Percentiles rank a stretch among this genome's conserved stretches.
Evolutionary conservation across 169 alveolate genomes (phyloP).

Genomic region (Neospora caninum): DNA sequence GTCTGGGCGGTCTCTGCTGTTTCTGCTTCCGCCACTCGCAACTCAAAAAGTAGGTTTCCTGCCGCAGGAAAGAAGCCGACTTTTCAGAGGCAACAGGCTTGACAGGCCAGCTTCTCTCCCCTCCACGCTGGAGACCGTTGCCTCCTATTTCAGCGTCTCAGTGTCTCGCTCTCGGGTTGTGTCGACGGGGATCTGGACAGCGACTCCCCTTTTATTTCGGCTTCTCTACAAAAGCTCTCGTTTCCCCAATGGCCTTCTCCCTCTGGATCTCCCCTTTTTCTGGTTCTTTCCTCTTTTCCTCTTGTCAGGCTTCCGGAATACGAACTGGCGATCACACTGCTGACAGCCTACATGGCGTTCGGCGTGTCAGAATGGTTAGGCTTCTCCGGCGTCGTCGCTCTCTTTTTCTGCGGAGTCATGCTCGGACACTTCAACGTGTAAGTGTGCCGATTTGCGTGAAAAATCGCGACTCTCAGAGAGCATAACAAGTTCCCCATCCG

Average conservation of each 20-base stretch:
- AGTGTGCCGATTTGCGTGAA: neutral
- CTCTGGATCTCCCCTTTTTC: too few species aligned
- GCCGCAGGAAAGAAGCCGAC: neutral
- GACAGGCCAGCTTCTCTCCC: neutral
- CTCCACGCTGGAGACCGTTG: too few species aligned
- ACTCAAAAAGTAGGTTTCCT: neutral
- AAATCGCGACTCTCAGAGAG: neutral
- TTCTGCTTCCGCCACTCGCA: conserved; percentile 33
- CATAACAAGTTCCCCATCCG: too few species aligned
- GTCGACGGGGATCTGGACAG: too few species aligned
- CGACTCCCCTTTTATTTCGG: too few species aligned
- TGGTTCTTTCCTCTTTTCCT: neutral
- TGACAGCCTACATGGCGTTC: conserved; percentile 48
- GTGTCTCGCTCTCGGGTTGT: too few species aligned
- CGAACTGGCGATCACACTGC: conserved; percentile 44
- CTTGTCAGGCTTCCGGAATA: conserved; percentile 37
- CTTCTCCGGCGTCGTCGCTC: conserved; percentile 56
- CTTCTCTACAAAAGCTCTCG: too few species aligned
- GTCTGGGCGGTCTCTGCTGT: conserved; percentile 39
- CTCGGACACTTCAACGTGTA: conserved; percentile 47
- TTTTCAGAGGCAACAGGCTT: neutral
- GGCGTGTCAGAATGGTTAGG: conserved; percentile 50
- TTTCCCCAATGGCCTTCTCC: too few species aligned
- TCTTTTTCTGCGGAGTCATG: conserved; percentile 57
- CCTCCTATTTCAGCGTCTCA: too few species aligned